These are phyloP conservation scores for Candida pseudofarinosa DNA, from an alignment of 805 yeast genomes.

Conservation along the genomic window DNA sequence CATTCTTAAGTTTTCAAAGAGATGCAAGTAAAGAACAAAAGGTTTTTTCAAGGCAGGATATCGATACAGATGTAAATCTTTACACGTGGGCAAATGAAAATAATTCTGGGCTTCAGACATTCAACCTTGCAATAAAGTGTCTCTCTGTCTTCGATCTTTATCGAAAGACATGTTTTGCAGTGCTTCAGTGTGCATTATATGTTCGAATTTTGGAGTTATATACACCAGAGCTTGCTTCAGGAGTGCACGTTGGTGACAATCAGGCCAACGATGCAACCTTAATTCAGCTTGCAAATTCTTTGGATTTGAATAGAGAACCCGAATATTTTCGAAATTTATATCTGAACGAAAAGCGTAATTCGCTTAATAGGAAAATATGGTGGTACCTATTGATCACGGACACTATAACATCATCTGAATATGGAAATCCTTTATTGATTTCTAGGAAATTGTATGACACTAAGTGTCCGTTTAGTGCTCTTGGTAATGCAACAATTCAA, in stretches of 20 bases:
- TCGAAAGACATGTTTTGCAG: slow-evolving; percentile 36
- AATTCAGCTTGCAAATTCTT: slow-evolving; percentile 56
- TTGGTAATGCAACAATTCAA: slow-evolving; percentile 32
- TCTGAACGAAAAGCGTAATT: slow-evolving; percentile 14
- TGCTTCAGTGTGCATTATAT: slow-evolving; percentile 48
- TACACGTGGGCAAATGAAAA: neutral
- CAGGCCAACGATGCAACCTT: slow-evolving; percentile 50
- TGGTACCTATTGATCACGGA: slow-evolving; percentile 11
- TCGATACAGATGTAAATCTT: too few relatives aligned
- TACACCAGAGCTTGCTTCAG: slow-evolving; percentile 48
- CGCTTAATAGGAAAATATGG: slow-evolving; percentile 22
- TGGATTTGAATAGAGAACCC: slow-evolving; percentile 64
- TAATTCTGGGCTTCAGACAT: neutral
- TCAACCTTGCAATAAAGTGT: slow-evolving; percentile 18
- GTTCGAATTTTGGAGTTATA: slow-evolving; percentile 44
- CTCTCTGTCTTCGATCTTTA: slow-evolving; percentile 18
- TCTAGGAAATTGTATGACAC: slow-evolving; percentile 46
- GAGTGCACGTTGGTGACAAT: slow-evolving; percentile 51
- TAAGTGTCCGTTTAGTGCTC: slow-evolving; percentile 39
- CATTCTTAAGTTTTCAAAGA: slow-evolving; percentile 6
- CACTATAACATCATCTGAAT: slow-evolving; percentile 21
- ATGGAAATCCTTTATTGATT: slow-evolving; percentile 10
- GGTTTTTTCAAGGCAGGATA: too few relatives aligned
- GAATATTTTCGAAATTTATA: slow-evolving; percentile 24
- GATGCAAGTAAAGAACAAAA: neutral